A percentile compares a stretch with the other conserved stretches of the same genome.
These are phyloP conservation scores for Venturiaceae sp. DNA, from an alignment of 2,329 filamentous ascomycete genomes.

Conservation along the genomic window DNA sequence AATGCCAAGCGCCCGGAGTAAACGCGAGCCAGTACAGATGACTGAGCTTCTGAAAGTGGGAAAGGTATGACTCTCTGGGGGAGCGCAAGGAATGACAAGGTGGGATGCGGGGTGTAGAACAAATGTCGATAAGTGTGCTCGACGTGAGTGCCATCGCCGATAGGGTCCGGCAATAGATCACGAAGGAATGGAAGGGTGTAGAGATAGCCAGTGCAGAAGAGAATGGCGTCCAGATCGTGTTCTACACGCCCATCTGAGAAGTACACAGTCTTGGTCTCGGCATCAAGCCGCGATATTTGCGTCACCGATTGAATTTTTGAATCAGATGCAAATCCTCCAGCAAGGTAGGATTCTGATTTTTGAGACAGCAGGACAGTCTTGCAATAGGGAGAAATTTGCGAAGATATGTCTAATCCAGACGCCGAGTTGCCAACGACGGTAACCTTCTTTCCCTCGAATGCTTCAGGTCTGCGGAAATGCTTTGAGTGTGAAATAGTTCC, in stretches of 20 bases:
- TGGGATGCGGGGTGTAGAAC: conserved; percentile 66
- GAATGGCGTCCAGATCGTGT: conserved; percentile 58
- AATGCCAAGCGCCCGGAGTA: conserved; percentile 63
- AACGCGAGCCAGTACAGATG: conserved; percentile 64
- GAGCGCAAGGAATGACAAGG: conserved; percentile 65
- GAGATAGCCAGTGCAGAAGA: conserved; percentile 88
- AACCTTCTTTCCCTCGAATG: conserved; percentile 59
- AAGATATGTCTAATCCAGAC: conserved; percentile 73
- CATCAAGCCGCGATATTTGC: conserved; percentile 43
- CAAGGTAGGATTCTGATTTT: conserved; percentile 39
- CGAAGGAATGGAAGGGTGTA: conserved; percentile 70
- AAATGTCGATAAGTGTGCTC: conserved; percentile 70
- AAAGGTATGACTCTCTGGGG: conserved; percentile 86
- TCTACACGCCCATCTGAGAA: conserved; percentile 59
- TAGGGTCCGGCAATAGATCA: conserved; percentile 33
- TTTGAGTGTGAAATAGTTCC: conserved; percentile 51
- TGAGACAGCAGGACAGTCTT: conserved; percentile 53
- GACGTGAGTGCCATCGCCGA: conserved; percentile 52
- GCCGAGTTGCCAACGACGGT: conserved; percentile 77
- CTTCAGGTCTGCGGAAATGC: conserved; percentile 58
- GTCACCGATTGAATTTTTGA: conserved; percentile 23
- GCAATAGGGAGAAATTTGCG: conserved; percentile 59
- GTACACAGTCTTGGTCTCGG: conserved; percentile 50
- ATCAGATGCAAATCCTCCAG: neutral
- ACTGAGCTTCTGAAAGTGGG: conserved; percentile 68